Base-by-base conservation (phyloP, 2,329 filamentous ascomycete genomes). In the Zymoseptoria passerinii region DNA sequence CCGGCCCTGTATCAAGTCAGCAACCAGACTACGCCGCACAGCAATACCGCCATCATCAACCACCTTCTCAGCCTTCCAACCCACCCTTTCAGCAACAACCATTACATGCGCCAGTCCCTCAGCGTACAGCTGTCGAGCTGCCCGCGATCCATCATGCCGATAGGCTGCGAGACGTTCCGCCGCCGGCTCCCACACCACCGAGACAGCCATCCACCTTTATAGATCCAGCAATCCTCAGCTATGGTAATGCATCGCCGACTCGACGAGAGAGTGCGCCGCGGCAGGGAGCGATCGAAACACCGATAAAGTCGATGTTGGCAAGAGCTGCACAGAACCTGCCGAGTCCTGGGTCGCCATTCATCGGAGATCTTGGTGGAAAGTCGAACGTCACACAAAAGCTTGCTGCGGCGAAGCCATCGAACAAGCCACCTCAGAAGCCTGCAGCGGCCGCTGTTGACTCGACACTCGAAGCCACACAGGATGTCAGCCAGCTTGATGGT, bases 161-260 rank as follows among this genome's bases (percentile, higher is more conserved):
- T 27, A 57, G 57, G 28, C 50, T 65, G 44, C 59, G 58, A 69
- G 58, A 65, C 70, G 20, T 54, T 28, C 61, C 62, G 27, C 29
- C 57, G 28, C 44, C 62, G 55, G 55, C 54, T 18, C 56, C 58
- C 54, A 52, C 59, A 71, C 75, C 62, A 65, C 75, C 68, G 29
- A 60, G 66, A n/a, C 68, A 67, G 35, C 70, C 77, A 20, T 53
- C 67, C 28, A 67, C 78, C 0, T 90, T 94, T 67, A 80, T 86
- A n/a, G 90, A 95, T 67, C 90, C 90, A 9, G 90, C 90, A 3
- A 95, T 95, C 57, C 71, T 95, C 51, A 91, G 89, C 69, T 82
- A 89, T 70, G 72, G 72, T 19, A 77, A 67, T 18, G 40, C 62
- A 60, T 73, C 66, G 54, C 71, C 68, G 52, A 66, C 58, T 16